Evolutionary conservation across 495 filamentous ascomycete species (phyloP).

Genomic region (Lophiotrema nucula): DNA sequence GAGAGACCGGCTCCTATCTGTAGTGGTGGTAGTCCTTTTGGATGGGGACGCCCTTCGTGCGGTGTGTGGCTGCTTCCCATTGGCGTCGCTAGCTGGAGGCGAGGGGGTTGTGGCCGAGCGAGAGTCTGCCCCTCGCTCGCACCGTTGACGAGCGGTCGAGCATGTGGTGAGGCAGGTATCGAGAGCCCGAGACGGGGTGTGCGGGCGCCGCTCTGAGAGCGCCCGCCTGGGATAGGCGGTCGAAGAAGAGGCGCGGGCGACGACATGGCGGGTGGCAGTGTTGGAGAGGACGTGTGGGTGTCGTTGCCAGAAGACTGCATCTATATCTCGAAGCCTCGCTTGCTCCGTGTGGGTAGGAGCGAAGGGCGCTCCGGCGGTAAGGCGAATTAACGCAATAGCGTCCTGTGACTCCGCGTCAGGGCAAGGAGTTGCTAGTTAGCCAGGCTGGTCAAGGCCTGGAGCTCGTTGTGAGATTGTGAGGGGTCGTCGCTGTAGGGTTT

Average conservation of each 20-base stretch:
- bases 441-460: not conserved
- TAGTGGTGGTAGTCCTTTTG: constrained; percentile 53
- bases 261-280: constrained; percentile 59
- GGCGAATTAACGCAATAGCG: not conserved
- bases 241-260: constrained; percentile 77
- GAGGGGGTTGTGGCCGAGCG: constrained; percentile 54
- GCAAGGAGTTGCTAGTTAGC: not conserved
- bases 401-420: constrained; percentile 16
- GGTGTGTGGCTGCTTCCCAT: constrained; percentile 72
- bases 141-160: constrained; percentile 60
- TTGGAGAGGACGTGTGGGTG: not conserved
- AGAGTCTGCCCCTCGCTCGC: constrained; percentile 21
- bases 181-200: constrained; percentile 80
- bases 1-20: constrained; percentile 46
- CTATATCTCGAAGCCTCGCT: constrained; percentile 7
- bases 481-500: constrained; percentile 9
- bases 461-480: not conserved
- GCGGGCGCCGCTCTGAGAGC: constrained; percentile 59
- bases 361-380: constrained; percentile 1
- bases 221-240: constrained; percentile 75
- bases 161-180: constrained; percentile 80
- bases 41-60: constrained; percentile 52
- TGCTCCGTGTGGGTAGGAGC: not conserved
- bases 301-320: constrained; percentile 15
- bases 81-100: constrained; percentile 73